Evolutionary conservation across 495 filamentous ascomycete genomes (phyloP).

Genomic region (Neurospora discreta): DNA sequence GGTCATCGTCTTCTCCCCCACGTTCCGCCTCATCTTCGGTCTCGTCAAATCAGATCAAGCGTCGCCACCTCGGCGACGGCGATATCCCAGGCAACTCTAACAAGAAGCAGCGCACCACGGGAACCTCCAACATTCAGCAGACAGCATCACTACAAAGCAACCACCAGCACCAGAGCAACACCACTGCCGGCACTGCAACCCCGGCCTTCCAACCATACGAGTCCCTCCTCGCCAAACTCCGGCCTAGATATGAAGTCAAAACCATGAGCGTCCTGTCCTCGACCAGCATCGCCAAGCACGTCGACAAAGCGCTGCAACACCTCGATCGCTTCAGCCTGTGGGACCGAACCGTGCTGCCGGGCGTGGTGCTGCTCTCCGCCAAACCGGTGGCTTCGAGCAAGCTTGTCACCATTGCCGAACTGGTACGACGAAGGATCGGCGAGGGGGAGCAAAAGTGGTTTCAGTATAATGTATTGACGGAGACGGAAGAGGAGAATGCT

Average conservation of each 20-base stretch:
- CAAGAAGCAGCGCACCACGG: conserved; percentile 1
- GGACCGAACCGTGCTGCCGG: conserved; percentile 16
- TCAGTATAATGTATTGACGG: conserved; percentile 46
- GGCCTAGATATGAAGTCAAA: conserved; percentile 27
- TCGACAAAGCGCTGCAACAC: conserved; percentile 30
- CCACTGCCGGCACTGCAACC: conserved; percentile 1
- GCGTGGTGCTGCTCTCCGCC: conserved; percentile 37
- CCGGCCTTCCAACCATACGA: conserved; percentile 10
- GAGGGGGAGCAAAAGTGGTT: conserved; percentile 43
- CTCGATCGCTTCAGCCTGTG: conserved; percentile 25
- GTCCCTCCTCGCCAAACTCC: conserved; percentile 17
- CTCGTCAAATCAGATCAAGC: background rate
- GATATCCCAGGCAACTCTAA: background rate
- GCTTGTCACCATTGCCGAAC: conserved; percentile 53
- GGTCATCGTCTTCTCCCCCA: background rate
- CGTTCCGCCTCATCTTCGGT: background rate
- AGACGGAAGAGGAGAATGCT: conserved; percentile 17
- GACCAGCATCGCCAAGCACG: conserved; percentile 43
- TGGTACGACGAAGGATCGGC: conserved; percentile 48
- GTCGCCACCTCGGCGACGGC: background rate
- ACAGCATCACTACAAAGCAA: background rate
- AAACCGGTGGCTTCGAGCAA: conserved; percentile 43
- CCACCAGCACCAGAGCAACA: conserved; percentile 2
- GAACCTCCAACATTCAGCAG: background rate
- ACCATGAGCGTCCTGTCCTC: conserved; percentile 41